phyloP scores from a whole-genome alignment of 768 basidiomycete genomes.

The Aureoboletus auriporus region DNA sequence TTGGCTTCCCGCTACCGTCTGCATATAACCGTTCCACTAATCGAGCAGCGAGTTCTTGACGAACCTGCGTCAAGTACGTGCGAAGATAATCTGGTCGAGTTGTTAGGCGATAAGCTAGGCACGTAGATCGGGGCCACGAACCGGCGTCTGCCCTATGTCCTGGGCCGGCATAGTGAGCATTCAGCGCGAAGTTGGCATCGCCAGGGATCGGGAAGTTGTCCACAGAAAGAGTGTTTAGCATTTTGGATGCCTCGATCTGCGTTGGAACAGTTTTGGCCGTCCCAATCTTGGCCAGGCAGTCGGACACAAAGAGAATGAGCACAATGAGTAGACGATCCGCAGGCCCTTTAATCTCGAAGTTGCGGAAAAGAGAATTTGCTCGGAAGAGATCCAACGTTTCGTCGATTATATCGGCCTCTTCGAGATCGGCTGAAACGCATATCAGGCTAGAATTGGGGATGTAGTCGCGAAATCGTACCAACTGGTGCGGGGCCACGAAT shows the following conservation, averaged over 20 bases:
- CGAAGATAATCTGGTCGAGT: constrained; percentile 71
- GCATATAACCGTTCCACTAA: constrained; percentile 87
- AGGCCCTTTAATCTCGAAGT: constrained; percentile 99
- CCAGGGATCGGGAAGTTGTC: constrained; percentile 94
- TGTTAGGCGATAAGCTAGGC: constrained; percentile 4
- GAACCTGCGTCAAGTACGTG: constrained; percentile 86
- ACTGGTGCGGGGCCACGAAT: constrained; percentile 89
- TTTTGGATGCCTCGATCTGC: constrained; percentile 83
- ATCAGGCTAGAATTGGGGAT: constrained; percentile 9
- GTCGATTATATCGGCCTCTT: constrained; percentile 85
- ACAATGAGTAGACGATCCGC: constrained; percentile 95
- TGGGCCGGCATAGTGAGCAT: constrained; percentile 86
- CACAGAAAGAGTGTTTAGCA: constrained; percentile 87
- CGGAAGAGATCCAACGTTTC: constrained; percentile 96
- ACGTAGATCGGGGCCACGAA: constrained; percentile 32
- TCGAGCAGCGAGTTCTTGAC: constrained; percentile 87
- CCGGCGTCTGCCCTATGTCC: constrained; percentile 75
- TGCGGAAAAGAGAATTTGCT: constrained; percentile 97
- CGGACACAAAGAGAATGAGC: constrained; percentile 95
- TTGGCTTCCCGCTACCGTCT: constrained; percentile 90
- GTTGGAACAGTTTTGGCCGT: constrained; percentile 60
- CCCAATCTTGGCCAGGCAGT: constrained; percentile 91
- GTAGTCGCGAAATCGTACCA: constrained; percentile 40
- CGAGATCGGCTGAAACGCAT: constrained; percentile 60
- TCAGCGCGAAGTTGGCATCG: constrained; percentile 91